Conservation (phyloP, 2,329 filamentous ascomycete species). For the Colletotrichum costaricense region DNA sequence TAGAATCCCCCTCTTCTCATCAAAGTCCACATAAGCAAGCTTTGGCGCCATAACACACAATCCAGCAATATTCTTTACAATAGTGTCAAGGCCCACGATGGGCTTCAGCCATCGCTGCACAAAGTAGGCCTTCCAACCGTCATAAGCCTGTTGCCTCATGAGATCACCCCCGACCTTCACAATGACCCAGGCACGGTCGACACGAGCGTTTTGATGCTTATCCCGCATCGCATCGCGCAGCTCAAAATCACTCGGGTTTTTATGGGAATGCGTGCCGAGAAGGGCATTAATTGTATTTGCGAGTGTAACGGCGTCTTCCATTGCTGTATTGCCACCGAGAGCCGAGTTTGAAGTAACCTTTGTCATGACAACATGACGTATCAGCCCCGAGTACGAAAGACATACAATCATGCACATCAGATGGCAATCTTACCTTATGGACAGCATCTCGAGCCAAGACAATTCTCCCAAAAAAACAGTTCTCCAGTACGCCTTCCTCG, state of each 20-base stretch:
- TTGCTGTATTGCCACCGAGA: not conserved
- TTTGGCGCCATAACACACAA: not conserved
- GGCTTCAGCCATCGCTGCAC: not conserved
- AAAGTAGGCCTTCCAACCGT: not conserved
- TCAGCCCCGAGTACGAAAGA: not conserved
- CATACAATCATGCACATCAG: not conserved
- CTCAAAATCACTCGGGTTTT: not conserved
- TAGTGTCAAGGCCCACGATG: not conserved
- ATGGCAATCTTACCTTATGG: not conserved
- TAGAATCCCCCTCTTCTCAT: not conserved
- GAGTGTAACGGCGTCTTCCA: not conserved
- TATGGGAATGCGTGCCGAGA: not conserved
- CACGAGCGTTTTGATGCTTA: not conserved
- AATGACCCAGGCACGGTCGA: not conserved
- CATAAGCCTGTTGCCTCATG: not conserved
- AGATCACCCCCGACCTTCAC: not conserved
- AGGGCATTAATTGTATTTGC: not conserved
- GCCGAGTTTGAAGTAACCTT: conserved; percentile 3
- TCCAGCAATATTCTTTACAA: not conserved
- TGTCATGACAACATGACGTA: not conserved
- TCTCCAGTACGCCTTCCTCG: not conserved
- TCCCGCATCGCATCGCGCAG: not conserved
- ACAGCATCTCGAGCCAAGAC: not conserved
- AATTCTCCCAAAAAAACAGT: not conserved
- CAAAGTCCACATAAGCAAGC: not conserved